Evolutionary conservation across 345 rosid genomes (phyloP).

Genomic region (Schrenkiella parvula): DNA sequence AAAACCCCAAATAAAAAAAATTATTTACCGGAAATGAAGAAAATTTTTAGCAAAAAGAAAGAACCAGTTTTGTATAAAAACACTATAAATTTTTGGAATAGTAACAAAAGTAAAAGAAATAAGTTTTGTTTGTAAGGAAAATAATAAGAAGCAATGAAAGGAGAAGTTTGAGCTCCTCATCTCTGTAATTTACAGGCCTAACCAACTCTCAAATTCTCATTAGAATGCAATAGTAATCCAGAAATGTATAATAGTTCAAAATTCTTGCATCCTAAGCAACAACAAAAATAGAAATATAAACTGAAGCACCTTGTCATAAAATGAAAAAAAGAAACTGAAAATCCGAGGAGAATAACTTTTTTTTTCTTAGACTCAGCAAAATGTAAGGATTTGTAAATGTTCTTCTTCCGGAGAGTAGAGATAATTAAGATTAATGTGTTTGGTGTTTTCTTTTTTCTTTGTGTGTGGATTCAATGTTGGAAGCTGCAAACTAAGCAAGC

Average conservation of each 20-base stretch:
- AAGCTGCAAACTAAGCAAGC: conserved; percentile 53
- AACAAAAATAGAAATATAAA: background rate
- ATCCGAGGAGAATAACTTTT: background rate
- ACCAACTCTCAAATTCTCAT: no score
- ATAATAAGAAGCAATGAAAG: no score
- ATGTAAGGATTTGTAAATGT: background rate
- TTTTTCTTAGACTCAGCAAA: conserved; percentile 19
- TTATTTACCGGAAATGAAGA: no score
- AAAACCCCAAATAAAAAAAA: no score
- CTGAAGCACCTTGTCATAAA: background rate
- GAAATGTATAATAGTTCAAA: background rate
- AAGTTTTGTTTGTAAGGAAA: no score
- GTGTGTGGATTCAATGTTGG: background rate
- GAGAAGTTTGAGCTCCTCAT: no score
- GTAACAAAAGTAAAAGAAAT: no score
- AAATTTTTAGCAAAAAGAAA: no score
- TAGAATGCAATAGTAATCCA: background rate
- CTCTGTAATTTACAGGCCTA: no score
- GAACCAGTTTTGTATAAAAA: no score
- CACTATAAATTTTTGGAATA: no score
- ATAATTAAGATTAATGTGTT: background rate
- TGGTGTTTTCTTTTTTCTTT: background rate
- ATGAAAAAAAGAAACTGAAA: background rate
- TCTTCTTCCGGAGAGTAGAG: background rate
- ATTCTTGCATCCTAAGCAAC: background rate